Percentiles rank a stretch among this genome's conserved stretches.
phyloP scores from a whole-genome alignment of 1,284 basidiomycete genomes.

The Fistulina hepatica region DNA sequence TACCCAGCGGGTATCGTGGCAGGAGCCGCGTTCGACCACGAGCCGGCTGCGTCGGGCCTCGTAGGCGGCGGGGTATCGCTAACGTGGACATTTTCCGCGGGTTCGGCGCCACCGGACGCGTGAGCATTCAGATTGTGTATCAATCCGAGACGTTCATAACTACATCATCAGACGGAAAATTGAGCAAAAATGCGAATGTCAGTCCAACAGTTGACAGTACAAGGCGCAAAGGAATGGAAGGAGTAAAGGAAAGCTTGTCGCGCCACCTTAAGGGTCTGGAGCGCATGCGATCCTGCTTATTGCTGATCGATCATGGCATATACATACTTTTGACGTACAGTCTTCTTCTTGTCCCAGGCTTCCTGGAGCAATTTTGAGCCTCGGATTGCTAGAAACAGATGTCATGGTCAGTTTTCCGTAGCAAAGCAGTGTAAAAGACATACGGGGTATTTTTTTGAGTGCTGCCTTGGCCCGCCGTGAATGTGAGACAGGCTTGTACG shows the following conservation, averaged over 20 bases:
- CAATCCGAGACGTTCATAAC: slow-evolving; percentile 73
- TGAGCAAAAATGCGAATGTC: slow-evolving; percentile 10
- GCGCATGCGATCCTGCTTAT: too few species aligned
- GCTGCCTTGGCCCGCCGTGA: slow-evolving; percentile 57
- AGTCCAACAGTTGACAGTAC: not conserved
- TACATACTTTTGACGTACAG: slow-evolving; percentile 85
- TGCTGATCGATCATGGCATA: too few species aligned
- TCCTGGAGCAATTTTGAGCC: slow-evolving; percentile 78
- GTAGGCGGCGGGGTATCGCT: slow-evolving; percentile 10
- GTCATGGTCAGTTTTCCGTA: slow-evolving; percentile 5
- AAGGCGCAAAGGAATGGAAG: slow-evolving; percentile 3
- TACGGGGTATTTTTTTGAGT: slow-evolving; percentile 69
- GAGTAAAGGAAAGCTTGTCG: not conserved
- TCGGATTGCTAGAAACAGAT: slow-evolving; percentile 48
- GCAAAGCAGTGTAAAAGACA: slow-evolving; percentile 17
- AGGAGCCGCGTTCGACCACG: too few species aligned
- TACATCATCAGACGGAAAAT: too few species aligned
- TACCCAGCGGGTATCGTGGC: slow-evolving; percentile 52
- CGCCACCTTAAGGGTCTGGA: too few species aligned
- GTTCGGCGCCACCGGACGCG: slow-evolving; percentile 50
- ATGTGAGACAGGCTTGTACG: slow-evolving; percentile 59
- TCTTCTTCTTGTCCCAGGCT: slow-evolving; percentile 84
- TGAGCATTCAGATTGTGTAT: slow-evolving; percentile 55
- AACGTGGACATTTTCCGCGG: slow-evolving; percentile 14
- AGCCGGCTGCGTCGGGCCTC: too few species aligned